Base-by-base conservation (phyloP, 331 rosid genomes). In the Rhamnella rubrinervis region DNA sequence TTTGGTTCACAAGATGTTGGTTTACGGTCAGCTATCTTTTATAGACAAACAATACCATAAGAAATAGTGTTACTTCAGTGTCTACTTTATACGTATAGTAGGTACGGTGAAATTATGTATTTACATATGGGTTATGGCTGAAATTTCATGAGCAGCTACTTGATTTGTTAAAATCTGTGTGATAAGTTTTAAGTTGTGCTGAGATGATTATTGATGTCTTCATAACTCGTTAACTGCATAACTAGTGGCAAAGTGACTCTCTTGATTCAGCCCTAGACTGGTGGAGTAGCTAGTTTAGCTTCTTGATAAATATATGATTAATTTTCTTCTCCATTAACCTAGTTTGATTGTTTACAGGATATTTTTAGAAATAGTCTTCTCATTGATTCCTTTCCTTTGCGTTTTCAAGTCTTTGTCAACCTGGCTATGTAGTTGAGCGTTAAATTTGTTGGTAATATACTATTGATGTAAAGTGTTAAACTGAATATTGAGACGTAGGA, bases 1-100 rank as follows among this genome's bases (percentile, higher is more conserved):
- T 89, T 93, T 85, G 83, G 87, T 71, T 79, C 89, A 18, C 77
- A 83, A 59, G 95, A 93, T 21, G 74, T 83, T 23, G 92, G 91
- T 73, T 74, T 75, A 71, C 88, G 97, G 98, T 93, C 75, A 77
- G 95, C 61, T 23, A 55, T 81, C 55, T 65, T 68, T 21, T 8
- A 19, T 25, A 63, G 50, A 65, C 18, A 2, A 72, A 53, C 39
- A 67, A 28, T 28, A 28, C 35, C 35, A 28, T 28, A 3, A 1
- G 35, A 28, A 28, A 28, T 28, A 28, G 35, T 28, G 35, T 28
- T 0, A 28, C 35, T 28, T 28, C 2, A 28, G 35, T 28, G 35
- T 28, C 35, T 28, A 28, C 35, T 28, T 28, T 28, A 28, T 25
- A 5, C 26, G 18, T 8, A 1, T 40, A 17, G 4, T 49, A 3